Percentiles rank a stretch among this genome's conserved stretches.
These are phyloP conservation scores for Reticulascus tulasneorum DNA, from an alignment of 2,329 filamentous ascomycete species.

Conservation along the genomic window DNA sequence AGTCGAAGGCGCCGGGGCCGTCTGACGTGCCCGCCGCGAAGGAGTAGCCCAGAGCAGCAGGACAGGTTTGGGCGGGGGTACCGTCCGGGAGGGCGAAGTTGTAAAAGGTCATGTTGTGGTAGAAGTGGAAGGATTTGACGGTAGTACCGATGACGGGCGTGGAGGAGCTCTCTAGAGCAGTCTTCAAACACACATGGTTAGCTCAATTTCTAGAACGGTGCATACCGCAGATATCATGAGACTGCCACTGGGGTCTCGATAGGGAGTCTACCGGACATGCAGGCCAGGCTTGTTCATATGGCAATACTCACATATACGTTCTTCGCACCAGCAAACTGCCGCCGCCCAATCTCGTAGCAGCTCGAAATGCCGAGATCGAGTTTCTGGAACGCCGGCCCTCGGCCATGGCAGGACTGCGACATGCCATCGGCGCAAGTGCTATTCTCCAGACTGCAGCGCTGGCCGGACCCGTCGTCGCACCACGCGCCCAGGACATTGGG, in stretches of 20 bases:
- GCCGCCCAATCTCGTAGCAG: constrained; percentile 69
- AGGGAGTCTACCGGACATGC: no score
- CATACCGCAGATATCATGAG: no score
- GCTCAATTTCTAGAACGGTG: no score
- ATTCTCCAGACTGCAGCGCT: constrained; percentile 67
- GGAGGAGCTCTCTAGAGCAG: constrained; percentile 41
- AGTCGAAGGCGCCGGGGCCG: constrained; percentile 83
- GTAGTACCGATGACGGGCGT: constrained; percentile 57
- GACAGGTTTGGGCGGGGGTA: constrained; percentile 68
- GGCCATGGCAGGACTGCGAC: constrained; percentile 64
- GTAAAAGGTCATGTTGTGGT: constrained; percentile 72
- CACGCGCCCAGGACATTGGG: constrained; percentile 81
- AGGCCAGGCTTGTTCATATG: no score
- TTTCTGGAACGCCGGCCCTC: constrained; percentile 62
- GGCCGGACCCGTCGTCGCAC: constrained; percentile 76
- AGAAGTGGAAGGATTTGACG: constrained; percentile 77
- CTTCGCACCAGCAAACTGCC: constrained; percentile 61
- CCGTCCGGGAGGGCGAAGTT: constrained; percentile 70
- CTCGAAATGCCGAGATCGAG: constrained; percentile 69
- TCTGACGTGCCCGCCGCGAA: constrained; percentile 90
- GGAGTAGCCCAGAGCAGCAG: constrained; percentile 80
- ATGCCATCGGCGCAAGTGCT: constrained; percentile 72
- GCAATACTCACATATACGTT: constrained; percentile 38
- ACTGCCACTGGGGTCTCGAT: no score
- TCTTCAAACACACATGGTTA: no score